Conservation (phyloP, 495 filamentous ascomycete genomes). For the Aspergillus leporis region DNA sequence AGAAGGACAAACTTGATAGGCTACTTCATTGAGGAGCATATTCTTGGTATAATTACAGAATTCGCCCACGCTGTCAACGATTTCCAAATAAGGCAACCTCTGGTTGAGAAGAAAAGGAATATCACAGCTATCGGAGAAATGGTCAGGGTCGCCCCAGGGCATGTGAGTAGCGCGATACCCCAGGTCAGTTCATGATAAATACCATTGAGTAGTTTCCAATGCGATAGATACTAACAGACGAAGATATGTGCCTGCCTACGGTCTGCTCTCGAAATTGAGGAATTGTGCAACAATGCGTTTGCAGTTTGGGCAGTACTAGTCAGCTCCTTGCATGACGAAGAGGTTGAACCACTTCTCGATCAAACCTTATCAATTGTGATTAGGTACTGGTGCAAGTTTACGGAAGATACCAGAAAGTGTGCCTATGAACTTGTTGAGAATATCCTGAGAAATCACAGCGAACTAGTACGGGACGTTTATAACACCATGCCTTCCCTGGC, state of each 20-base stretch:
- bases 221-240: constrained; percentile 12
- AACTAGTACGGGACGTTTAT: constrained; percentile 61
- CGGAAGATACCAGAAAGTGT: constrained; percentile 54
- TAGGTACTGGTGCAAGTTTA: constrained; percentile 73
- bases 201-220: not conserved
- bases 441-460: constrained; percentile 61
- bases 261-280: constrained; percentile 71
- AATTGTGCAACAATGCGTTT: constrained; percentile 75
- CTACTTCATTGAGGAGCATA: constrained; percentile 79
- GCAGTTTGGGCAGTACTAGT: constrained; percentile 82
- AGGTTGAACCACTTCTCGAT: constrained; percentile 76
- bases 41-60: constrained; percentile 83
- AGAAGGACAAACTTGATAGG: constrained; percentile 62
- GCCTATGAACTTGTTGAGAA: constrained; percentile 61
- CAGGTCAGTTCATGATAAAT: constrained; percentile 57
- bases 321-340: constrained; percentile 68
- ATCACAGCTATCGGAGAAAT: constrained; percentile 85
- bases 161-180: constrained; percentile 76
- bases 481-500: constrained; percentile 75
- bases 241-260: constrained; percentile 87
- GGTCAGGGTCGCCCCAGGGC: constrained; percentile 68
- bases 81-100: constrained; percentile 52
- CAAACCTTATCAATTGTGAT: constrained; percentile 85
- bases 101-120: constrained; percentile 70
- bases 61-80: constrained; percentile 83